phyloP scores from a whole-genome alignment of 2,329 filamentous ascomycete genomes.

The Neopestalotiopsis sp. region DNA sequence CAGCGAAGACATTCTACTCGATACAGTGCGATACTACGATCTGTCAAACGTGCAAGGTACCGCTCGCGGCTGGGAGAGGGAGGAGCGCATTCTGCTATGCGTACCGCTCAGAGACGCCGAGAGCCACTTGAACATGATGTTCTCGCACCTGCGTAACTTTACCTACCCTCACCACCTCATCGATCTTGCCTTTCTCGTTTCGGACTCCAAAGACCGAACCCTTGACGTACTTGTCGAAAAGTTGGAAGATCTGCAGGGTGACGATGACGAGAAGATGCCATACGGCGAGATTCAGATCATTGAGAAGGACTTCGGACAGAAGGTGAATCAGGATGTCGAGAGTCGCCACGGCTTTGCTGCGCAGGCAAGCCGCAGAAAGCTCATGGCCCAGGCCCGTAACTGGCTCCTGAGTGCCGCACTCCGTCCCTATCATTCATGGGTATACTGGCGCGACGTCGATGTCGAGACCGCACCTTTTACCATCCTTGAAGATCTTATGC shows the following conservation, averaged over 20 bases:
- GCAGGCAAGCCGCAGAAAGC: slow-evolving; percentile 89
- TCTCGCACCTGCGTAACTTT: slow-evolving; percentile 93
- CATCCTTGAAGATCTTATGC: slow-evolving; percentile 96
- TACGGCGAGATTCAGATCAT: slow-evolving; percentile 98
- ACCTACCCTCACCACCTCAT: slow-evolving; percentile 97
- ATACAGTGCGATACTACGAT: slow-evolving; percentile 97
- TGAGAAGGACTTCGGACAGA: slow-evolving; percentile 98
- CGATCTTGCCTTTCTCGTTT: slow-evolving; percentile 94
- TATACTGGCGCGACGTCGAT: slow-evolving; percentile 98
- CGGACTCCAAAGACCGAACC: slow-evolving; percentile 94
- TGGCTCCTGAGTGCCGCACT: slow-evolving; percentile 94
- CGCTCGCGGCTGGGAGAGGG: slow-evolving; percentile 91
- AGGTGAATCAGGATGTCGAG: slow-evolving; percentile 96
- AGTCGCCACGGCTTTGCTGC: slow-evolving; percentile 97
- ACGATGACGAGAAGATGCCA: slow-evolving; percentile 78
- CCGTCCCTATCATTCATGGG: slow-evolving; percentile 96
- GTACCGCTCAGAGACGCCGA: slow-evolving; percentile 93
- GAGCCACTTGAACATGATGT: slow-evolving; percentile 95
- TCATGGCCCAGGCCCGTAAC: slow-evolving; percentile 97
- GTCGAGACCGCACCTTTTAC: slow-evolving; percentile 97
- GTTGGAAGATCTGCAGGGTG: slow-evolving; percentile 78
- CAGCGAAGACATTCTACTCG: slow-evolving; percentile 76
- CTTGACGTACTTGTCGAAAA: slow-evolving; percentile 75
- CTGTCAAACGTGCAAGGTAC: slow-evolving; percentile 90
- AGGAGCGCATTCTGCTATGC: slow-evolving; percentile 93